Evolutionary conservation across 208 protist species (phyloP), one percentile per base, ranked within the genome.

Genomic region (Blechomonas ayalai): DNA sequence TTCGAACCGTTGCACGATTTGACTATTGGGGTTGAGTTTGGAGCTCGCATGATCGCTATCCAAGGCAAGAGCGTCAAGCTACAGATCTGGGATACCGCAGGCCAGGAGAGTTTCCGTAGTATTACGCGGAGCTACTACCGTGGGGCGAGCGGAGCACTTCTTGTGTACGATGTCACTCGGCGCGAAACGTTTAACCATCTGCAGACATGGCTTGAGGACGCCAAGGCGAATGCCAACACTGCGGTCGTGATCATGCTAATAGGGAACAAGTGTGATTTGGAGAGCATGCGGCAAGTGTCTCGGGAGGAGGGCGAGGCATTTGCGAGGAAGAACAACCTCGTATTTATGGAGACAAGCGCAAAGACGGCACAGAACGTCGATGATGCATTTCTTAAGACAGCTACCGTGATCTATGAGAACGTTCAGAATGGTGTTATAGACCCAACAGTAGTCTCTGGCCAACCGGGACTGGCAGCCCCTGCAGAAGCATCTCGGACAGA

Each of bases 21-120:
- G 29, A 99, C 98, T n/a, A 99, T 99, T 60, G 98, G 98, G 43
- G 97, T 99, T 23, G 97, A 99, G 62, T 99, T 99, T 67, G 98
- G 97, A 15, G 93, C 97, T 0, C 83, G 97, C 31, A 95, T 95
- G 52, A 84, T 99, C 35, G 81, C 73, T 9, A 93, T 99, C 36
- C 82, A 98, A 27, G 68, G 76, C 40, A 97, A 98, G 51, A 84
- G 92, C 55, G 84, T 99, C 10, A 99, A 99, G 72, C 80, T 99
- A 9, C 97, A 99, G 52, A 99, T 99, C 38, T 99, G 98, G 97
- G 97, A 99, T 63, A 99, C 97, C 4, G 86, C 87, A 5, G 82
- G 90, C 4, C 85, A 92, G 69, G 98, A 99, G 68, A 97, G 91
- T 46, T 99, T 99, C 74, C 89, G 97, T 16, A 98, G 95, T 53